Evolutionary conservation across 257 asterid genomes (phyloP).

Genomic region (Lycium ferocissimum): DNA sequence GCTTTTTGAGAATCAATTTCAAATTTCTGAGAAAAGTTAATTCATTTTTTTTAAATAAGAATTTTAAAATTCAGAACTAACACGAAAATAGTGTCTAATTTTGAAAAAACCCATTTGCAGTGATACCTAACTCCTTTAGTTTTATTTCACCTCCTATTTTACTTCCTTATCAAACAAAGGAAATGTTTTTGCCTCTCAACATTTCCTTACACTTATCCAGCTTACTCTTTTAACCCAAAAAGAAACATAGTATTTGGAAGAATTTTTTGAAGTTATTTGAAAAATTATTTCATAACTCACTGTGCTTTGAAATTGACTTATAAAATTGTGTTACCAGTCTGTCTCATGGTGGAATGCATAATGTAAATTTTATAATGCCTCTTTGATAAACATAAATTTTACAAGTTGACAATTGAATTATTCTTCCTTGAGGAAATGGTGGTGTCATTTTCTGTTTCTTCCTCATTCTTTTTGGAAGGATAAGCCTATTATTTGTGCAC

Average conservation of each 20-base stretch:
- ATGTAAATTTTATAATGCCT: neutral
- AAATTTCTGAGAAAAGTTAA: too few relatives aligned
- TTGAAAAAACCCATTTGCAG: neutral
- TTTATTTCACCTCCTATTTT: neutral
- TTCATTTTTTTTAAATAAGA: too few relatives aligned
- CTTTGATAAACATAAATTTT: neutral
- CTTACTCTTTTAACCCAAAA: too few relatives aligned
- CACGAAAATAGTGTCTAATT: too few relatives aligned
- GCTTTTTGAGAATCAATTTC: neutral
- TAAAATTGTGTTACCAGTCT: neutral
- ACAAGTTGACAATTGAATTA: slow-evolving; percentile 14
- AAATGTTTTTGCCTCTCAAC: neutral
- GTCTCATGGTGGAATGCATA: slow-evolving; percentile 20
- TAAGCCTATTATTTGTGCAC: slow-evolving; percentile 9
- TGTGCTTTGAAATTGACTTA: neutral
- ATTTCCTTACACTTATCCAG: too few relatives aligned
- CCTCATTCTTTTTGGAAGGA: slow-evolving; percentile 20
- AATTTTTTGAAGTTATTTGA: neutral
- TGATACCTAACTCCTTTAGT: too few relatives aligned
- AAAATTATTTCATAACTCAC: neutral
- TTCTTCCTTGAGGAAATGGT: slow-evolving; percentile 10
- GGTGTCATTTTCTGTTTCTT: slow-evolving; percentile 11
- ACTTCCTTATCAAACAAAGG: neutral
- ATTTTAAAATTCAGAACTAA: too few relatives aligned
- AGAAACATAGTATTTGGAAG: too few relatives aligned